Evolutionary conservation across 176 grass and related monocot genomes (phyloP).

Genomic region (Eleusine coracana): DNA sequence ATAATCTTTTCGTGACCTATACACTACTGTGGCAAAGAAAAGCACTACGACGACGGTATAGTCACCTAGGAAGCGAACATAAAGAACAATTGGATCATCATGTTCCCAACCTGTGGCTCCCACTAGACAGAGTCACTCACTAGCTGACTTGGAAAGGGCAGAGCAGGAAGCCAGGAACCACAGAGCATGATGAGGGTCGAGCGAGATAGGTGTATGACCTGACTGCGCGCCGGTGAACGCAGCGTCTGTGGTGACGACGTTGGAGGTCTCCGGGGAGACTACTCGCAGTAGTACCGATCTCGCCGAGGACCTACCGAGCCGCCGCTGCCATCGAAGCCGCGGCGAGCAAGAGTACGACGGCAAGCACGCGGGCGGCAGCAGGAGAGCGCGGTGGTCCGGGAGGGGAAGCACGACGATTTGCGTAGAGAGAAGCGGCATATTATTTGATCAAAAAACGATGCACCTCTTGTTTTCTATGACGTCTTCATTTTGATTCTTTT

Average conservation of each 20-base stretch:
- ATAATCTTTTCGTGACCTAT: background rate
- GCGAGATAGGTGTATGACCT: slow-evolving; percentile 11
- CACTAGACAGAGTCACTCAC: no score
- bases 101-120: no score
- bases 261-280: slow-evolving; percentile 19
- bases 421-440: slow-evolving; percentile 33
- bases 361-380: background rate
- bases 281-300: slow-evolving; percentile 12
- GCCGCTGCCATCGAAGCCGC: background rate
- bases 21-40: no score
- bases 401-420: slow-evolving; percentile 14
- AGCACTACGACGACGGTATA: no score
- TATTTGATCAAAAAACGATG: background rate
- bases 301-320: background rate
- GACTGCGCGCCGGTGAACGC: background rate
- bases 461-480: no score
- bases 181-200: background rate
- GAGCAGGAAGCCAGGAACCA: background rate
- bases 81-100: no score
- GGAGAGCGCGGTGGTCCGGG: background rate
- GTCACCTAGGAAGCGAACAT: no score
- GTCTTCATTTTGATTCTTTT: no score
- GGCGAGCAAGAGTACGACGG: background rate
- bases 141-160: background rate
- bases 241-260: slow-evolving; percentile 5